phyloP scores from a whole-genome alignment of 495 filamentous ascomycete species.

The Xylaria bambusicola region DNA sequence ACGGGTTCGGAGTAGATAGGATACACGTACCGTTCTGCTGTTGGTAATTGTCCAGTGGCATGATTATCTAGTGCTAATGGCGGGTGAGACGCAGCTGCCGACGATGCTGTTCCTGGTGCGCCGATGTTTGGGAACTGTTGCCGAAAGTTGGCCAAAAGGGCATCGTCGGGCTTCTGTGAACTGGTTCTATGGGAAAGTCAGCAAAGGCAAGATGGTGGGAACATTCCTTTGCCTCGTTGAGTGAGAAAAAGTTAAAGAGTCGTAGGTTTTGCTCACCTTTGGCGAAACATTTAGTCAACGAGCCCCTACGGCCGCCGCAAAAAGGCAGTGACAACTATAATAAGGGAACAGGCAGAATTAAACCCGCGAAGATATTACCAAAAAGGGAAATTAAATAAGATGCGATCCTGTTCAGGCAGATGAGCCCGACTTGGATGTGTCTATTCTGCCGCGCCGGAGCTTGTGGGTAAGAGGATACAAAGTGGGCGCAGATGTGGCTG shows the following conservation, averaged over 20 bases:
- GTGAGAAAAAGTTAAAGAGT: not conserved
- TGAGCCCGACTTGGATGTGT: not conserved
- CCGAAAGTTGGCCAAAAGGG: conserved; percentile 82
- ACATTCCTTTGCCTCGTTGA: too few species aligned
- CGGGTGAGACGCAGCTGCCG: conserved; percentile 34
- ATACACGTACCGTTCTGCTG: conserved; percentile 53
- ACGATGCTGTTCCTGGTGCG: conserved; percentile 36
- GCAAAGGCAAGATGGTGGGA: too few species aligned
- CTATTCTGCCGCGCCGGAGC: too few species aligned
- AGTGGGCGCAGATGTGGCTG: conserved; percentile 5
- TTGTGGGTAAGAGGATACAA: not conserved
- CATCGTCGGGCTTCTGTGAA: conserved; percentile 83
- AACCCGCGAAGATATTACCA: not conserved
- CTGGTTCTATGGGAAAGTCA: conserved; percentile 61
- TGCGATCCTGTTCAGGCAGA: not conserved
- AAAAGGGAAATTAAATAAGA: not conserved
- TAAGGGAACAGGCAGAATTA: not conserved
- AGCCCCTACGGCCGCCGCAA: not conserved
- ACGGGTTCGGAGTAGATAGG: not conserved
- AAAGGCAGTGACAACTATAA: conserved; percentile 1
- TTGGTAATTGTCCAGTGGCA: conserved; percentile 36
- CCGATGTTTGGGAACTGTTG: conserved; percentile 71
- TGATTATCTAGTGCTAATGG: conserved; percentile 41
- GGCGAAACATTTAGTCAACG: conserved; percentile 5
- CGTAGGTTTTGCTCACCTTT: conserved; percentile 7